Percentiles rank a stretch among this genome's conserved stretches.
These are phyloP conservation scores for Aspergillus versicolor DNA, from an alignment of 2,329 filamentous ascomycete genomes.

Conservation along the genomic window DNA sequence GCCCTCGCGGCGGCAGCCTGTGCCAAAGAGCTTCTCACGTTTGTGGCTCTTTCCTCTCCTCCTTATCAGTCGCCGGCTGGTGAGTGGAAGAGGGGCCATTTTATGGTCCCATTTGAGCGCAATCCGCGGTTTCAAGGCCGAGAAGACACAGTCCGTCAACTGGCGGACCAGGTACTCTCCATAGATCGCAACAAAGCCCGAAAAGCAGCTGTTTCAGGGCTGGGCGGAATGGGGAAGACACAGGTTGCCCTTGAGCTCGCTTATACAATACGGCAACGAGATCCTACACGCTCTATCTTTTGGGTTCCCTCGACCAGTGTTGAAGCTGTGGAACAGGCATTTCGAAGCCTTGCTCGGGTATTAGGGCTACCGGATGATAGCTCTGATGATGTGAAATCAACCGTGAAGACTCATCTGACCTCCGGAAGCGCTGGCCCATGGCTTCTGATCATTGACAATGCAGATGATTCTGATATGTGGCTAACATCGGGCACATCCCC, in stretches of 20 bases:
- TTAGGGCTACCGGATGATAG: background rate
- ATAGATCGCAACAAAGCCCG: background rate
- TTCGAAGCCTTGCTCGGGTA: constrained; percentile 3
- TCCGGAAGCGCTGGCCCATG: background rate
- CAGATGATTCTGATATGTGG: background rate
- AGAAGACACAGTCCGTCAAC: background rate
- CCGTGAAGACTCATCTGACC: background rate
- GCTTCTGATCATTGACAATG: background rate
- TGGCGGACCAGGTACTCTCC: background rate
- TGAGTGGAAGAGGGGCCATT: background rate
- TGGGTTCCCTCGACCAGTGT: constrained; percentile 28
- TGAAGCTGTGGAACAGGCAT: constrained; percentile 16
- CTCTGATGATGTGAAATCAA: background rate
- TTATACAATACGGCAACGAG: constrained; percentile 13
- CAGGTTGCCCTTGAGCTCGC: constrained; percentile 28
- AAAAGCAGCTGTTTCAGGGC: constrained; percentile 6
- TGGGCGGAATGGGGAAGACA: constrained; percentile 22
- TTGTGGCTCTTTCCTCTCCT: rapidly evolving
- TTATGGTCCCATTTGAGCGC: background rate
- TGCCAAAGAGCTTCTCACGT: background rate
- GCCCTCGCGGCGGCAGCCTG: background rate
- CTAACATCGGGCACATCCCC: background rate
- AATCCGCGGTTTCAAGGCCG: background rate
- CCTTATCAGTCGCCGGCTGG: background rate
- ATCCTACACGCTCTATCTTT: constrained; percentile 21